A percentile compares a stretch with the other conserved stretches of the same genome.
phyloP scores from a whole-genome alignment of 140 eudicot genomes.

The Ambrosia hybrid region DNA sequence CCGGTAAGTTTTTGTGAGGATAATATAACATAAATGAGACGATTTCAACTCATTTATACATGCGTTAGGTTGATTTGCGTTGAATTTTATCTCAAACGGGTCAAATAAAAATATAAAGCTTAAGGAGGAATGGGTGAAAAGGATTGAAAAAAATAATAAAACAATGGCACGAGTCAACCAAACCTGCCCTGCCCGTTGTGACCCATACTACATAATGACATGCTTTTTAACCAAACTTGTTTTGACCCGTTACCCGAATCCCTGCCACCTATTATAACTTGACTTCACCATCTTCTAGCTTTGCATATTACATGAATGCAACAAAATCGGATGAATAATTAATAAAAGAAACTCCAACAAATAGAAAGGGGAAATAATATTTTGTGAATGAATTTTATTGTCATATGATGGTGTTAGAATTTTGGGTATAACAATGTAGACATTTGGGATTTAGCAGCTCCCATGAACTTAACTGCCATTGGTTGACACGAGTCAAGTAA shows the following conservation, averaged over 20 bases:
- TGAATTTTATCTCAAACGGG: neutral
- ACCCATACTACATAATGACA: neutral
- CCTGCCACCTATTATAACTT: slow-evolving; percentile 21
- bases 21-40: neutral
- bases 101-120: neutral
- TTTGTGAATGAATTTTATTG: too few relatives aligned
- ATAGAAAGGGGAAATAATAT: neutral
- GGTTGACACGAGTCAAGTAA: too few relatives aligned
- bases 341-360: neutral
- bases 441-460: too few relatives aligned
- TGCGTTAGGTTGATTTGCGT: neutral
- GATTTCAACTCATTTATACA: neutral
- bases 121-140: neutral
- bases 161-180: neutral
- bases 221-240: neutral
- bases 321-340: too few relatives aligned
- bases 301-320: slow-evolving; percentile 38
- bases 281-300: slow-evolving; percentile 91
- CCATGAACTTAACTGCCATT: too few relatives aligned
- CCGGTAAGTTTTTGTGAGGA: too few relatives aligned
- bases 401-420: too few relatives aligned
- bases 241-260: neutral
- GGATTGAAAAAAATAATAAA: slow-evolving; percentile 1
- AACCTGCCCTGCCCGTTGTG: neutral
- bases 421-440: too few relatives aligned